phyloP scores from a whole-genome alignment of 1,284 basidiomycete genomes.

The Butyriboletus appendiculatus region DNA sequence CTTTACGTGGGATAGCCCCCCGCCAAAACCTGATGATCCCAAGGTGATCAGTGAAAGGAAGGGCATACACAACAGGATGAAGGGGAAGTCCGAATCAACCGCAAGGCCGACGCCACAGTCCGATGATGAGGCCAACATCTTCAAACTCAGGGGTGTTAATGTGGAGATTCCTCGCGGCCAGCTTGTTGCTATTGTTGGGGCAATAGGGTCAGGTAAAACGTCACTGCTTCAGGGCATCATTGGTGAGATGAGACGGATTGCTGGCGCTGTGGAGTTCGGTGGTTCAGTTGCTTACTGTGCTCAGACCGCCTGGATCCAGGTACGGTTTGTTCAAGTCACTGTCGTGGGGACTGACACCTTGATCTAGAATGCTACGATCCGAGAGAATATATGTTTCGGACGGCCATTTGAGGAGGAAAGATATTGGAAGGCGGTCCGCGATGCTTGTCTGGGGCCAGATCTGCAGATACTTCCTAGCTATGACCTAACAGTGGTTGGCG shows the following conservation, averaged over 20 bases:
- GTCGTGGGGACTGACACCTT: neutral
- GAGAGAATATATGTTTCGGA: constrained; percentile 82
- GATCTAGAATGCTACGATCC: constrained; percentile 62
- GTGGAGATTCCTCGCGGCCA: constrained; percentile 70
- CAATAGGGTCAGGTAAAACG: constrained; percentile 64
- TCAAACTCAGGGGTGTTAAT: constrained; percentile 49
- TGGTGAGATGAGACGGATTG: constrained; percentile 75
- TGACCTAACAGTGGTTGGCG: constrained; percentile 90
- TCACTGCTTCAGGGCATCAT: constrained; percentile 77
- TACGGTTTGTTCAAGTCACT: constrained; percentile 10
- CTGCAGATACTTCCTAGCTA: constrained; percentile 65
- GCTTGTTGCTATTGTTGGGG: constrained; percentile 81
- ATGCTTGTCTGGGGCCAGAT: constrained; percentile 65
- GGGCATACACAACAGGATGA: constrained; percentile 2
- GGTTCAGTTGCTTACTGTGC: constrained; percentile 81
- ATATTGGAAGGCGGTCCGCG: constrained; percentile 62
- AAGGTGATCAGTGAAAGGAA: constrained; percentile 24
- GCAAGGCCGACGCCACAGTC: neutral
- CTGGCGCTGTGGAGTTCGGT: constrained; percentile 67
- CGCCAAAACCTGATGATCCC: constrained; percentile 46
- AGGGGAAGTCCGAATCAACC: neutral
- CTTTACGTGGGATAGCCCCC: constrained; percentile 86
- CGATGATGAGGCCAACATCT: constrained; percentile 15
- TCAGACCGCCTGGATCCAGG: constrained; percentile 90
- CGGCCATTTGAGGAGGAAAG: constrained; percentile 62